These are phyloP conservation scores for Pilaira anomala DNA, from an alignment of 192 early-diverging fungal genomes.

Conservation along the genomic window DNA sequence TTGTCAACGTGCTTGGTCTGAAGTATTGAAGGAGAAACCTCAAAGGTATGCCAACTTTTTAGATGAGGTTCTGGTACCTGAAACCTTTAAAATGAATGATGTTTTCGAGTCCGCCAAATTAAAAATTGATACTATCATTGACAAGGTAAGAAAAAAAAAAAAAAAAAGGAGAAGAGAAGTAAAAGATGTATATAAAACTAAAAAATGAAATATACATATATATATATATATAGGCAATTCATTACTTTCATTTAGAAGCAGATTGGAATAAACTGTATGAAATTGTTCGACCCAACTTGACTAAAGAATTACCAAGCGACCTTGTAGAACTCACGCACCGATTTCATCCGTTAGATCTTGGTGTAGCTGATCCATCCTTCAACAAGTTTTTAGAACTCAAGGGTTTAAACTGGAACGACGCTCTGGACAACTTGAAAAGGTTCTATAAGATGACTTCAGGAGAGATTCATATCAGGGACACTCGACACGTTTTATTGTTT, in stretches of 20 bases:
- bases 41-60: constrained; percentile 11
- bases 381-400: constrained; percentile 15
- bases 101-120: constrained; percentile 23
- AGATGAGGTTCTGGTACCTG: constrained; percentile 24
- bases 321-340: neutral
- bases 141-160: neutral
- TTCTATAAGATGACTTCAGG: constrained; percentile 20
- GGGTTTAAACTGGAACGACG: constrained; percentile 19
- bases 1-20: constrained; percentile 17
- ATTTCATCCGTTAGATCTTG: constrained; percentile 9
- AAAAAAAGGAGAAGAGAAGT: neutral
- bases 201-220: too few relatives aligned
- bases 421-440: constrained; percentile 14
- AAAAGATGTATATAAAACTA: neutral
- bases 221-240: constrained; percentile 21
- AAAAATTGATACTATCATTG: constrained; percentile 7
- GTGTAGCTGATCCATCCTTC: constrained; percentile 13
- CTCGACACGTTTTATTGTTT: constrained; percentile 18
- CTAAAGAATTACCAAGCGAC: neutral
- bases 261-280: constrained; percentile 30
- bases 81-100: constrained; percentile 17
- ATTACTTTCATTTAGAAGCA: constrained; percentile 19
- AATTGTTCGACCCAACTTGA: constrained; percentile 3
- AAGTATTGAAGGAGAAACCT: constrained; percentile 17
- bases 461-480: constrained; percentile 1